Base-by-base conservation (phyloP, 805 yeast species). In the Yarrowia hollandica region DNA sequence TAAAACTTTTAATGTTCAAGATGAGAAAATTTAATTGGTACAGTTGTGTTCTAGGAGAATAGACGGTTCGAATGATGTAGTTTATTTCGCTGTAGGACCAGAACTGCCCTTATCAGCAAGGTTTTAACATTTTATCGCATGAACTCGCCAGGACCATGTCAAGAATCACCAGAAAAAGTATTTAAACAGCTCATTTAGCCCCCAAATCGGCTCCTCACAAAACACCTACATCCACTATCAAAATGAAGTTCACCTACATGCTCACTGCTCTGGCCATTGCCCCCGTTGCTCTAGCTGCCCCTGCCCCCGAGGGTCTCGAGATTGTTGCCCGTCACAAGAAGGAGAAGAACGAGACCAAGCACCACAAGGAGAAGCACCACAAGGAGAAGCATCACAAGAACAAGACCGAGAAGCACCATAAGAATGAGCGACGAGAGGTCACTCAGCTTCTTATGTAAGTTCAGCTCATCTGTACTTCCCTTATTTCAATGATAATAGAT, bases 291-390 rank as follows among this genome's bases (percentile, higher is more conserved):
- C 35, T 44, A 2, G 52, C 52, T 30, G 52, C 52, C 23, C 52
- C 52, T 44, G 35, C 52, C 16, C 52, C 52, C 34, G 52, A 44
- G 35, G 52, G 52, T 18, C 25, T 28, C 5, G 35, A 44, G 52
- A 44, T 44, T 30, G 35, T 26, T 14, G 52, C 34, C n/a, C 34
- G 35, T 19, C 35, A 44, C 26, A 44, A 44, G 52, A 44, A 44
- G 35, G 19, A 18, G 21, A 42, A 44, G 35, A 44, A 44, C 26
- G 52, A 44, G 52, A 44, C 52, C 25, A 42, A 42, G 50, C 50
- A 42, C 50, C 50, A 42, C 50, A 28, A 42, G 50, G 52, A 44
- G 10, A 44, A 44, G 35, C 50, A 42, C 50, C 50, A 42, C 50
- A 44, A 38, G 44, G 44, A 38, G 3, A 38, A 44, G 52, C 52